Evolutionary conservation across 225 moss, liverwort and hornwort species (phyloP).

Genomic region (Physcomitrellopsis africana): DNA sequence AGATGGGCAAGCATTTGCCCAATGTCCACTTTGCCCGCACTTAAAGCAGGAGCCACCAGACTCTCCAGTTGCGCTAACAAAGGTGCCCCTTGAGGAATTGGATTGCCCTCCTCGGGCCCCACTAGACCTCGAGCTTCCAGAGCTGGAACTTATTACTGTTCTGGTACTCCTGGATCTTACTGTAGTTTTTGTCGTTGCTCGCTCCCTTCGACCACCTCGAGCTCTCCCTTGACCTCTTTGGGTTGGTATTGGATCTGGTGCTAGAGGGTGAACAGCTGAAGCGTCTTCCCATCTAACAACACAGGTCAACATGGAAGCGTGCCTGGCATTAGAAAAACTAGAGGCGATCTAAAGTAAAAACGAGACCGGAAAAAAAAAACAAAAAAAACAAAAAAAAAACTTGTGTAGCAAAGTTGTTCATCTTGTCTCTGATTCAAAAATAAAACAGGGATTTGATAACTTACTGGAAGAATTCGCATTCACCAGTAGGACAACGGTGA

Average conservation of each 20-base stretch:
- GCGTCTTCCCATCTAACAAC: constrained; percentile 64
- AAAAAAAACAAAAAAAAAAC: too few species aligned
- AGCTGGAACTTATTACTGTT: constrained; percentile 51
- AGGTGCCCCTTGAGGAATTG: constrained; percentile 43
- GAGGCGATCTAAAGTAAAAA: background rate
- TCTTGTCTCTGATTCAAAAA: constrained; percentile 4
- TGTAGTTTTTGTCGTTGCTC: constrained; percentile 47
- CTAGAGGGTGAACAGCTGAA: constrained; percentile 41
- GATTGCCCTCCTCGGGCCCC: constrained; percentile 62
- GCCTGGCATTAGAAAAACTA: background rate
- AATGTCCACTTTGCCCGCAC: constrained; percentile 88
- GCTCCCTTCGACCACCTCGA: constrained; percentile 51
- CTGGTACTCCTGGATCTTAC: constrained; percentile 51
- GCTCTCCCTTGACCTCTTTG: constrained; percentile 57
- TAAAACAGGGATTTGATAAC: constrained; percentile 29
- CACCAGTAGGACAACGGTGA: constrained; percentile 70
- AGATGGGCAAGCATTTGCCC: constrained; percentile 89
- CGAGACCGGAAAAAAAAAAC: too few species aligned
- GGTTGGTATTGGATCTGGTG: constrained; percentile 38
- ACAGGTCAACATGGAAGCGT: constrained; percentile 18
- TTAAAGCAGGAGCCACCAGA: constrained; percentile 67
- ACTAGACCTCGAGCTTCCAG: constrained; percentile 56
- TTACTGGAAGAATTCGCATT: constrained; percentile 89
- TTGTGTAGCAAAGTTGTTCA: background rate
- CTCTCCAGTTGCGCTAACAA: constrained; percentile 62